Evolutionary conservation across 1,139 yeast species (phyloP).

Genomic region (Lizanozyma gosingica): DNA sequence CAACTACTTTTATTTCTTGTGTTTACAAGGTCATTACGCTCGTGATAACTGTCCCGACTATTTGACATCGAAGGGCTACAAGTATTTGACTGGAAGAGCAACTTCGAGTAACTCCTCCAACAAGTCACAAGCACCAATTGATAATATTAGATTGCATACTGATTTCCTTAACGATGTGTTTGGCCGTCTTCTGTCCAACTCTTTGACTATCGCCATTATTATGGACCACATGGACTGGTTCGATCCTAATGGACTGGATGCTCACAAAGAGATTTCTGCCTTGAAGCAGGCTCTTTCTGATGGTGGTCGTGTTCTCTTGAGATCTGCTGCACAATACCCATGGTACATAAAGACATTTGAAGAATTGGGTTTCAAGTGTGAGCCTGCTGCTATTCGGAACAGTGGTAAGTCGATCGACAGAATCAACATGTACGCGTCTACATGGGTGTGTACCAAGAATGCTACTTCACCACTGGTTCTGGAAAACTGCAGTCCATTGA

Average conservation of each 20-base stretch:
- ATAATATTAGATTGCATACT: slow-evolving; percentile 68
- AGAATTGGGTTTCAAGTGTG: slow-evolving; percentile 54
- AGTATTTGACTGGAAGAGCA: slow-evolving; percentile 29
- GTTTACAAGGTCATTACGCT: slow-evolving; percentile 55
- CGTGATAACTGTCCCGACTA: slow-evolving; percentile 68
- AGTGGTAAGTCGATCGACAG: slow-evolving; percentile 64
- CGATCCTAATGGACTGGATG: slow-evolving; percentile 56
- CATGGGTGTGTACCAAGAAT: slow-evolving; percentile 69
- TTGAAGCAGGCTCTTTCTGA: slow-evolving; percentile 52
- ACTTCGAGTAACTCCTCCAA: slow-evolving; percentile 15
- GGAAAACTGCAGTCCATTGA: slow-evolving; percentile 4
- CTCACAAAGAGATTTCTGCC: slow-evolving; percentile 57
- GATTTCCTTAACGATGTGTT: slow-evolving; percentile 72
- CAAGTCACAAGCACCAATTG: slow-evolving; percentile 32
- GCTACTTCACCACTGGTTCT: not conserved
- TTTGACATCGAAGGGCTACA: slow-evolving; percentile 51
- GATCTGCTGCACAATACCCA: slow-evolving; percentile 67
- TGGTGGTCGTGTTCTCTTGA: slow-evolving; percentile 67
- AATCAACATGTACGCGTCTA: slow-evolving; percentile 80
- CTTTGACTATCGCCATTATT: slow-evolving; percentile 68
- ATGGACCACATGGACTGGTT: slow-evolving; percentile 97
- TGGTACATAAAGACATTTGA: slow-evolving; percentile 73
- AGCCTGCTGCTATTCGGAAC: slow-evolving; percentile 59
- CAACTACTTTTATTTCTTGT: slow-evolving; percentile 71
- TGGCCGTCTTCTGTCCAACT: slow-evolving; percentile 49